A percentile compares a stretch with the other conserved stretches of the same genome.
phyloP scores from a whole-genome alignment of 305 asterid genomes.

The Solanum hybrid region DNA sequence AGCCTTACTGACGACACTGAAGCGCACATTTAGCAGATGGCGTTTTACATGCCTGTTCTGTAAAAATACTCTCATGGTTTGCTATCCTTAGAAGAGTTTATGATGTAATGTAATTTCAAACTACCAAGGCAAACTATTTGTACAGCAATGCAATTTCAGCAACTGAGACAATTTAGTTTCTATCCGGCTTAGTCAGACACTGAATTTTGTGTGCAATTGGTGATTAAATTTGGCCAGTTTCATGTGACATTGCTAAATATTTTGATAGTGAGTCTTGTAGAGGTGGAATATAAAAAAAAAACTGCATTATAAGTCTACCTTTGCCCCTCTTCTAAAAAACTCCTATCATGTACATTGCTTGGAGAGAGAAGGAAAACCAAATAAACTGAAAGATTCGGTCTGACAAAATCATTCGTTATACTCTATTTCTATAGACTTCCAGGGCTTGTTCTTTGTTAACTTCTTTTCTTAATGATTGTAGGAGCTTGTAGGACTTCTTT shows the following conservation, averaged over 20 bases:
- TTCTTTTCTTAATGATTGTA: constrained; percentile 34
- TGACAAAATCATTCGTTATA: not conserved
- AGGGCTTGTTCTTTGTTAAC: constrained; percentile 18
- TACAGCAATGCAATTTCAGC: not conserved
- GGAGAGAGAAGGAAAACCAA: not conserved
- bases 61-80: not conserved
- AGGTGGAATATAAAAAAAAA: not conserved
- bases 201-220: not conserved
- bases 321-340: not conserved
- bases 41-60: not conserved
- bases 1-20: not conserved
- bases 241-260: not conserved
- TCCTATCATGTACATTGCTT: not conserved
- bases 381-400: not conserved
- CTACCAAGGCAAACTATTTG: not conserved
- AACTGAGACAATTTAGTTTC: not conserved
- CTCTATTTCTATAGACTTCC: not conserved
- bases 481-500: constrained; percentile 97
- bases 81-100: not conserved
- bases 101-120: not conserved
- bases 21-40: not conserved
- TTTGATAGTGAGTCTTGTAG: not conserved
- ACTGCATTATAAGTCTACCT: not conserved
- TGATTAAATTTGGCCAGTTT: not conserved
- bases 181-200: not conserved